Evolutionary conservation across 768 basidiomycete species (phyloP).

Genomic region (Collybiopsis luxurians): DNA sequence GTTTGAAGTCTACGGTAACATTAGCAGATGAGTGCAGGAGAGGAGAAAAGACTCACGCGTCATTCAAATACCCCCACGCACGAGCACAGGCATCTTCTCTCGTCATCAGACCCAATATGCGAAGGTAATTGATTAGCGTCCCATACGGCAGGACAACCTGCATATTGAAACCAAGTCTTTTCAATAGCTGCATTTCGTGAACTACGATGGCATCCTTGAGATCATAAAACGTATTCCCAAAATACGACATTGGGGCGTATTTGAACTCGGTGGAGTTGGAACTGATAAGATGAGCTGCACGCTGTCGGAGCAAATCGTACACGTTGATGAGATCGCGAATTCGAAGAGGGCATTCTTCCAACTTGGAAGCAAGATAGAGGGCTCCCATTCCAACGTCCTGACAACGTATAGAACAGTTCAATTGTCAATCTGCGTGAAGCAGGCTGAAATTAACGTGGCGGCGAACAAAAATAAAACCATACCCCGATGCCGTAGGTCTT

Average conservation of each 20-base stretch:
- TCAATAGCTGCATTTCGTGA: constrained; percentile 96
- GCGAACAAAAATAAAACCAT: constrained; percentile 28
- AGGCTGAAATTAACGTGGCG: constrained; percentile 5
- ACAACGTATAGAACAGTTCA: constrained; percentile 1
- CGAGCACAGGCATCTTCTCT: constrained; percentile 66
- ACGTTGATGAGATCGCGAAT: constrained; percentile 95
- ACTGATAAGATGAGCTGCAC: constrained; percentile 52
- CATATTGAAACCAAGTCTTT: constrained; percentile 93
- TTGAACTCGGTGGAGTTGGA: constrained; percentile 41
- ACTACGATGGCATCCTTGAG: constrained; percentile 92
- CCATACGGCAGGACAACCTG: constrained; percentile 92
- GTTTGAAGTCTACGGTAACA: constrained; percentile 95
- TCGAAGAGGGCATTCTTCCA: constrained; percentile 88
- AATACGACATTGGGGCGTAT: constrained; percentile 88
- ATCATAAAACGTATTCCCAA: constrained; percentile 87
- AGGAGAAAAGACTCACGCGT: constrained; percentile 63
- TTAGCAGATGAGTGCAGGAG: neutral
- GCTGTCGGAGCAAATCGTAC: constrained; percentile 86
- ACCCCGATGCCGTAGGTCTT: constrained; percentile 93
- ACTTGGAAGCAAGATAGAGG: constrained; percentile 82
- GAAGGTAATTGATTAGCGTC: constrained; percentile 91
- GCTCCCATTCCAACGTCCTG: constrained; percentile 92
- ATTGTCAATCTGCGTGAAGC: neutral
- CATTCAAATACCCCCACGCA: constrained; percentile 96
- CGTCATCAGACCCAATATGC: constrained; percentile 81